Evolutionary conservation across 768 basidiomycete genomes (phyloP).

Genomic region (Pisolithus sp.): DNA sequence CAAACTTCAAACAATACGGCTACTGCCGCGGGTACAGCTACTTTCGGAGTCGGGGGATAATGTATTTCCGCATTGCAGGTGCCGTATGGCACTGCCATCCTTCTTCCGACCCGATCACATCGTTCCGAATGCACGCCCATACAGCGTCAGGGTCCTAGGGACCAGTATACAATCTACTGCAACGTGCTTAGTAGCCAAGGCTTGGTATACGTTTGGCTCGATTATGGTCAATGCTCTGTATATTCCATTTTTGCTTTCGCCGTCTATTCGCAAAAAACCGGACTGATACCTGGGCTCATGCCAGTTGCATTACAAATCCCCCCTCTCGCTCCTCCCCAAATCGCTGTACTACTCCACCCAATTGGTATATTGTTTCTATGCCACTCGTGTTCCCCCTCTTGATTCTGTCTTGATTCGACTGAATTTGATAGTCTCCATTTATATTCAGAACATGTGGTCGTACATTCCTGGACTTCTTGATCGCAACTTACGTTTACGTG

Average conservation of each 20-base stretch:
- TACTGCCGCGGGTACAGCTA: slow-evolving; percentile 33
- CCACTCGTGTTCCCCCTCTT: neutral
- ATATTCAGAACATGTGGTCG: slow-evolving; percentile 36
- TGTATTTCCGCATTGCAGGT: slow-evolving; percentile 44
- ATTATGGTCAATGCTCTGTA: slow-evolving; percentile 42
- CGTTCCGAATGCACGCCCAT: neutral
- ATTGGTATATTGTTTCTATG: slow-evolving; percentile 33
- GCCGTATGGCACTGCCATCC: slow-evolving; percentile 19
- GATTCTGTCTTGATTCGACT: neutral
- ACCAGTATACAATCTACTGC: slow-evolving; percentile 32
- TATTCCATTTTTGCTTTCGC: slow-evolving; percentile 11
- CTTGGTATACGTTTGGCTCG: slow-evolving; percentile 53
- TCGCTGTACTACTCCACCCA: slow-evolving; percentile 48
- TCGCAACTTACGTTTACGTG: neutral
- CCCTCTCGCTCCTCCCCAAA: slow-evolving; percentile 30
- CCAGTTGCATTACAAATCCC: slow-evolving; percentile 30
- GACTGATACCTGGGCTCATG: slow-evolving; percentile 22
- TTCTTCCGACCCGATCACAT: neutral
- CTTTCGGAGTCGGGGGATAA: slow-evolving; percentile 57
- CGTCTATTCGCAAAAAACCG: slow-evolving; percentile 6
- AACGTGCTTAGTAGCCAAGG: slow-evolving; percentile 37
- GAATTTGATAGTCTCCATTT: neutral
- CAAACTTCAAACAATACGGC: slow-evolving; percentile 28
- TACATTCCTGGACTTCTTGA: slow-evolving; percentile 43
- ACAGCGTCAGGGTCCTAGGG: slow-evolving; percentile 35